Conservation (phyloP, 2,329 filamentous ascomycete species). For the Cytospora chrysosperma region DNA sequence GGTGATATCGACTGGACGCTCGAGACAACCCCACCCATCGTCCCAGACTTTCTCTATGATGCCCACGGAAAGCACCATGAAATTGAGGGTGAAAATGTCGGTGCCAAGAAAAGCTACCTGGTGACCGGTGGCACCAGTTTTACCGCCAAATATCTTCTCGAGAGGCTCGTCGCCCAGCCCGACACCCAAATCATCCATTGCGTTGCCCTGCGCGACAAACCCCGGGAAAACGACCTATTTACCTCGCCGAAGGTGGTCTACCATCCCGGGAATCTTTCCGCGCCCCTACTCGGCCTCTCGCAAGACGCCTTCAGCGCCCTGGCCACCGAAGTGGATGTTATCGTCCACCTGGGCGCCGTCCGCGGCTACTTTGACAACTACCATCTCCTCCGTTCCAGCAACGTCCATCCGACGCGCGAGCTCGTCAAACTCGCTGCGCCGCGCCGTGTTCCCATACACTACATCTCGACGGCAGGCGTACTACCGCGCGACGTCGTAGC, state of each 20-base stretch:
- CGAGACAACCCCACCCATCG: neutral
- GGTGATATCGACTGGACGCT: neutral
- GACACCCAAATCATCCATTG: slow-evolving; percentile 42
- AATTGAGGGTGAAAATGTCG: slow-evolving; percentile 25
- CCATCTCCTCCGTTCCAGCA: slow-evolving; percentile 33
- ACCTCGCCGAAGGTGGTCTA: slow-evolving; percentile 19
- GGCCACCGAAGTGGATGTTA: slow-evolving; percentile 30
- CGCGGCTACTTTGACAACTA: slow-evolving; percentile 40
- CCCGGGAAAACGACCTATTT: neutral
- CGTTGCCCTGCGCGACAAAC: slow-evolving; percentile 37
- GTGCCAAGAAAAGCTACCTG: slow-evolving; percentile 23
- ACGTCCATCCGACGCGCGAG: slow-evolving; percentile 37
- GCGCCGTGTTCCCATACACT: slow-evolving; percentile 33
- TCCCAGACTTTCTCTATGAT: slow-evolving; percentile 8
- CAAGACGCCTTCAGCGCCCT: slow-evolving; percentile 13
- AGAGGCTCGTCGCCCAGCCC: slow-evolving; percentile 33
- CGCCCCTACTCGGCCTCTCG: slow-evolving; percentile 27
- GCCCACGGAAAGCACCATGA: too few species aligned
- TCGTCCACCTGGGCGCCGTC: slow-evolving; percentile 56
- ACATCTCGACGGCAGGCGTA: slow-evolving; percentile 31
- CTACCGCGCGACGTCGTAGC: slow-evolving; percentile 6
- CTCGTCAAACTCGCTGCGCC: slow-evolving; percentile 33
- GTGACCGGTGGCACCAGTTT: slow-evolving; percentile 42
- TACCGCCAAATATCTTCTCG: slow-evolving; percentile 40
- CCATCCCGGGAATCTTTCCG: slow-evolving; percentile 30